Evolutionary conservation across 1,284 basidiomycete species (phyloP).

Genomic region (Naganishia cerealis): DNA sequence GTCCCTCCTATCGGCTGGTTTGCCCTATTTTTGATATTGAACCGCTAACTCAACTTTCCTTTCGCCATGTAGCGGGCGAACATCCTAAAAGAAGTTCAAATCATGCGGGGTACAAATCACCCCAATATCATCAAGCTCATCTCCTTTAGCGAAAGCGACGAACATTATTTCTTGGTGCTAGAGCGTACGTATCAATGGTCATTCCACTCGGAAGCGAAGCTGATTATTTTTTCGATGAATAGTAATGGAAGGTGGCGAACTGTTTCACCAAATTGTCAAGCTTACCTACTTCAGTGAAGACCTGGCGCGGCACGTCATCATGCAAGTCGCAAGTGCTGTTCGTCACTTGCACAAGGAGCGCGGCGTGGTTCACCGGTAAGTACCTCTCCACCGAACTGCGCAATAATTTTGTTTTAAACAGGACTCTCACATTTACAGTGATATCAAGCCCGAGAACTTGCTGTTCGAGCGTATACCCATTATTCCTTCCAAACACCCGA

Average conservation of each 20-base stretch:
- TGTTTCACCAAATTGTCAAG: constrained; percentile 99
- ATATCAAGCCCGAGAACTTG: constrained; percentile 98
- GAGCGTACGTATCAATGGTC: constrained; percentile 65
- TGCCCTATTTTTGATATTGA: constrained; percentile 22
- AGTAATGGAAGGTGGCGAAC: constrained; percentile 96
- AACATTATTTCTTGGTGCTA: constrained; percentile 91
- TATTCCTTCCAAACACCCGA: constrained; percentile 75
- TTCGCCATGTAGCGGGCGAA: constrained; percentile 76
- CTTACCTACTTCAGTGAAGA: constrained; percentile 98
- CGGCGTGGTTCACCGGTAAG: constrained; percentile 86
- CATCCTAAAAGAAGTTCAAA: constrained; percentile 99
- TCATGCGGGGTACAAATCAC: constrained; percentile 94
- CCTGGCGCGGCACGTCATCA: constrained; percentile 89
- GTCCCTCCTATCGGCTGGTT: background rate
- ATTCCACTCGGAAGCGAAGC: constrained; percentile 9
- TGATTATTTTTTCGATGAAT: constrained; percentile 16
- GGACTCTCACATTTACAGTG: constrained; percentile 52
- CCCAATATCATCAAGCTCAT: constrained; percentile 84
- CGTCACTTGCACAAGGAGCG: constrained; percentile 95
- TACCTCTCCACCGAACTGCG: background rate
- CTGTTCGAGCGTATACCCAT: constrained; percentile 93
- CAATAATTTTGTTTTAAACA: background rate
- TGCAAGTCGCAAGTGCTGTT: constrained; percentile 94
- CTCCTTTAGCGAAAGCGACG: constrained; percentile 84
- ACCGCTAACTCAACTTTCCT: constrained; percentile 31